Percentiles rank a stretch among this genome's conserved stretches.
Conservation (phyloP, 2,329 filamentous ascomycete species). For the Aureobasidium sp. region DNA sequence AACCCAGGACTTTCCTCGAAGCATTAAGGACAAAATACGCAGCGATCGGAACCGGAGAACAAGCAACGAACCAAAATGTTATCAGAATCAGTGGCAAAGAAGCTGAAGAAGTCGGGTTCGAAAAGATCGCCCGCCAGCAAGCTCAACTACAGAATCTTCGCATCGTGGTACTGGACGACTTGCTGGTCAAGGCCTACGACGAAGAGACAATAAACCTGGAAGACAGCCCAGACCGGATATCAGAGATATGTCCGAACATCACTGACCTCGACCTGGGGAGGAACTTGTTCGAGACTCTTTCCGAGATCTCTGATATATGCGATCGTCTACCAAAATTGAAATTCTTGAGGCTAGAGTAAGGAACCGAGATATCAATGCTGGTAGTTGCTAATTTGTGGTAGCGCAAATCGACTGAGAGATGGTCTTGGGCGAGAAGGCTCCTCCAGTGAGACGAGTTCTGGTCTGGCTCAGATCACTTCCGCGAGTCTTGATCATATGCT, state of each 20-base stretch:
- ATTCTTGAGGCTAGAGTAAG: slow-evolving; percentile 63
- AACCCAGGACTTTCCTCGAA: slow-evolving; percentile 62
- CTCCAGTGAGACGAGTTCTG: not conserved
- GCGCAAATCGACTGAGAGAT: slow-evolving; percentile 60
- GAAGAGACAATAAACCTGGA: slow-evolving; percentile 13
- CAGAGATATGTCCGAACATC: slow-evolving; percentile 46
- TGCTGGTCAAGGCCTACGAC: slow-evolving; percentile 29
- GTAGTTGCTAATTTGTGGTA: slow-evolving; percentile 27
- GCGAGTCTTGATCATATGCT: slow-evolving; percentile 37
- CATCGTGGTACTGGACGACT: slow-evolving; percentile 72
- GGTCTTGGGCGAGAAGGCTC: slow-evolving; percentile 15
- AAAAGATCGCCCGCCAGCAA: slow-evolving; percentile 77
- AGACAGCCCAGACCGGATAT: not conserved
- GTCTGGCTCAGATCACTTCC: slow-evolving; percentile 14
- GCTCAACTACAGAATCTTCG: slow-evolving; percentile 68
- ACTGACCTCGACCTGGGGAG: slow-evolving; percentile 75
- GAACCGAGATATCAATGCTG: not conserved
- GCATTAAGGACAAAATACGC: slow-evolving; percentile 81
- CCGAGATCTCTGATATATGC: slow-evolving; percentile 62
- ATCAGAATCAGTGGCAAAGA: slow-evolving; percentile 73
- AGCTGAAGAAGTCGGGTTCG: slow-evolving; percentile 89
- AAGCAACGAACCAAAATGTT: slow-evolving; percentile 27
- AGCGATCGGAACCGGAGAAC: slow-evolving; percentile 34
- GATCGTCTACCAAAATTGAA: slow-evolving; percentile 56
- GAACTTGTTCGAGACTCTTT: slow-evolving; percentile 65